These are phyloP conservation scores for Penicillium coffeae DNA, from an alignment of 495 filamentous ascomycete genomes.

Conservation along the genomic window DNA sequence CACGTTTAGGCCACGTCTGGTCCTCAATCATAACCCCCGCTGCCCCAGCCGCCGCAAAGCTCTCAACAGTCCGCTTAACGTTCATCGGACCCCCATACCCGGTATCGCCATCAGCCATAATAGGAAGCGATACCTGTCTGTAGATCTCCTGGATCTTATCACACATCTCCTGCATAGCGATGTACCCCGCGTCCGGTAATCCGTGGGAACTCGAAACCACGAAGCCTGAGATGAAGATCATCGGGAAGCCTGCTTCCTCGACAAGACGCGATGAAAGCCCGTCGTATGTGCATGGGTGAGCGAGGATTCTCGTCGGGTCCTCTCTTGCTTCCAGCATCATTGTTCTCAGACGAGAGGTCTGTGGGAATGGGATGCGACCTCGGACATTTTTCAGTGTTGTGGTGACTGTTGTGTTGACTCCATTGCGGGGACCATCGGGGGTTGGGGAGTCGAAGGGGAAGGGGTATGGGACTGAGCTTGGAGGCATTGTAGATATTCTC, in stretches of 20 bases:
- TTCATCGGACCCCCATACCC: conserved; percentile 43
- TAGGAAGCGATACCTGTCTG: conserved; percentile 29
- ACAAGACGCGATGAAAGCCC: conserved; percentile 37
- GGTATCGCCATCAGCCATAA: conserved; percentile 42
- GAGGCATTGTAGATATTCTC: conserved; percentile 10
- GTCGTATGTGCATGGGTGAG: conserved; percentile 37
- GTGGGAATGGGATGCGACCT: conserved; percentile 27
- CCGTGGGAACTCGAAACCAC: conserved; percentile 30
- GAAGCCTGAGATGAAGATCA: conserved; percentile 36
- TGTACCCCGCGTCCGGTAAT: conserved; percentile 43
- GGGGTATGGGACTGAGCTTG: conserved; percentile 29
- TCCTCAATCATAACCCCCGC: conserved; percentile 43
- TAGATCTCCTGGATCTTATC: conserved; percentile 36
- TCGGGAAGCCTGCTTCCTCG: conserved; percentile 39
- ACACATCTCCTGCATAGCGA: conserved; percentile 42
- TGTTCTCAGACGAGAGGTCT: conserved; percentile 33
- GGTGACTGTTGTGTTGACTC: conserved; percentile 7
- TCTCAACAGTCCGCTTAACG: conserved; percentile 38
- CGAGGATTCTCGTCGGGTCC: conserved; percentile 35
- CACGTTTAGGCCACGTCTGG: conserved; percentile 38
- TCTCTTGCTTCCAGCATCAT: conserved; percentile 35
- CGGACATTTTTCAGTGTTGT: conserved; percentile 22
- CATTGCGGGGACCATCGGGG: conserved; percentile 6
- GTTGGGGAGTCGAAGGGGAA: conserved; percentile 25
- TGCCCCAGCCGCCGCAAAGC: conserved; percentile 33